These are phyloP conservation scores for Pleurotus pulmonarius DNA, from an alignment of 768 basidiomycete genomes.

Conservation along the genomic window DNA sequence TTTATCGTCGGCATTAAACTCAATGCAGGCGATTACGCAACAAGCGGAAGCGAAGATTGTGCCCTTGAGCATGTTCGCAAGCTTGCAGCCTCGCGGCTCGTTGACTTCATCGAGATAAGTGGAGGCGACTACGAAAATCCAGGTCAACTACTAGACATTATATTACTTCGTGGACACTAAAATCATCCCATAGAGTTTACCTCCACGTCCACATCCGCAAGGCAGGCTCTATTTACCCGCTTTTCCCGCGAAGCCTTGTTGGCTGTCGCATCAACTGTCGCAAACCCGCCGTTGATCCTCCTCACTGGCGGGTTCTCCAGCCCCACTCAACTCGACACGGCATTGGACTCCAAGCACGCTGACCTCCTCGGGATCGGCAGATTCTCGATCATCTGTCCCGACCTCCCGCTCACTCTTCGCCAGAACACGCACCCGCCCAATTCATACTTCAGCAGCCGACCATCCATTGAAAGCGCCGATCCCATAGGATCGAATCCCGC, in stretches of 20 bases:
- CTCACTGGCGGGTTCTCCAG: conserved; percentile 80
- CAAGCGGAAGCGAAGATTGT: conserved; percentile 28
- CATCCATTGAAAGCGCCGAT: conserved; percentile 19
- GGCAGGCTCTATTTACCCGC: conserved; percentile 70
- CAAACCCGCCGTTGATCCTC: conserved; percentile 55
- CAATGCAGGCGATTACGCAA: conserved; percentile 72
- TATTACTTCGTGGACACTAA: not conserved
- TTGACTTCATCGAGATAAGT: conserved; percentile 87
- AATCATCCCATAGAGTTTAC: conserved; percentile 39
- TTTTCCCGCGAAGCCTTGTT: conserved; percentile 59
- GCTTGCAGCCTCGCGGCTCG: conserved; percentile 57
- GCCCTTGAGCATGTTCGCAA: conserved; percentile 58
- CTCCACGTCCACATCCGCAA: conserved; percentile 22
- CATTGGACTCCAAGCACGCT: conserved; percentile 52
- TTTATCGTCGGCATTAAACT: conserved; percentile 80
- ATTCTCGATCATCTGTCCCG: conserved; percentile 57
- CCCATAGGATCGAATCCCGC: conserved; percentile 10
- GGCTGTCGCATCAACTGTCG: conserved; percentile 32
- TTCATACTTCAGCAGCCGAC: conserved; percentile 36
- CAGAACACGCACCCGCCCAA: conserved; percentile 7
- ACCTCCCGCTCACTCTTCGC: conserved; percentile 44
- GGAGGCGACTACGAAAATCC: conserved; percentile 85
- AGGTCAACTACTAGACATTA: conserved; percentile 33
- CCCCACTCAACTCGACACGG: conserved; percentile 48
- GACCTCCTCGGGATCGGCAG: conserved; percentile 79